Evolutionary conservation across 176 grass and related monocot genomes (phyloP).

Genomic region (Poa annua): DNA sequence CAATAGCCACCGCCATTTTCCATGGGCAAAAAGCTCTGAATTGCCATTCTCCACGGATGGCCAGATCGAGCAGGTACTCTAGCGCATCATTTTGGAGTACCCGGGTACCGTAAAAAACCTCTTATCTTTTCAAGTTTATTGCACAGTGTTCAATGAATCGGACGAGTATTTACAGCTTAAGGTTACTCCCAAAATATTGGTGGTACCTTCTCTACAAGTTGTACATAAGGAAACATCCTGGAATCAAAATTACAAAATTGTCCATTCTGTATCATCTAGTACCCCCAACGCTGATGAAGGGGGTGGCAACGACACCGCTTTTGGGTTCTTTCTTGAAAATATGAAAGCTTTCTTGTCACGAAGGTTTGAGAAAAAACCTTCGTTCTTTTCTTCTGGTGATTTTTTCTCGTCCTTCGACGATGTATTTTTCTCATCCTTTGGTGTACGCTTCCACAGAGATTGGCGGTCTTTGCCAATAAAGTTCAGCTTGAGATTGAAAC

Average conservation of each 20-base stretch:
- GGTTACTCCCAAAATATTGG: conserved; percentile 14
- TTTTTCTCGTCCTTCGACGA: conserved; percentile 52
- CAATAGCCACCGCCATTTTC: too few species aligned
- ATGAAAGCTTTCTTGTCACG: conserved; percentile 59
- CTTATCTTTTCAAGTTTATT: conserved; percentile 36
- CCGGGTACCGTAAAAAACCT: too few species aligned
- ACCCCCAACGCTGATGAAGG: conserved; percentile 23
- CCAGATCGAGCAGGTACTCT: too few species aligned
- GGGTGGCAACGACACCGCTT: conserved; percentile 2
- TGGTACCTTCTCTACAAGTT: conserved; percentile 41
- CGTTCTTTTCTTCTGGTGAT: conserved; percentile 47
- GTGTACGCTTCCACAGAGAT: conserved; percentile 55
- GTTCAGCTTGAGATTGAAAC: conserved; percentile 59
- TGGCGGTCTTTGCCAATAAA: conserved; percentile 65
- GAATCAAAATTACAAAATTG: conserved; percentile 54
- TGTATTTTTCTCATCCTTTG: conserved; percentile 60
- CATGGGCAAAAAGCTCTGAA: too few species aligned
- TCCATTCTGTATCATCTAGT: conserved; percentile 67
- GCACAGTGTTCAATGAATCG: conserved; percentile 37
- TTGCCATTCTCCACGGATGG: too few species aligned
- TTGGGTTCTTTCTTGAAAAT: conserved; percentile 65
- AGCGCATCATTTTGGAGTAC: too few species aligned
- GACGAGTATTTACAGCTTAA: conserved; percentile 58
- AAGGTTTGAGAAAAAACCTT: conserved; percentile 54
- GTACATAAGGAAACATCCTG: conserved; percentile 34